Percentiles rank a stretch among this genome's conserved stretches.
phyloP scores from a whole-genome alignment of 345 rosid species.

The Clarkia xantiana region DNA sequence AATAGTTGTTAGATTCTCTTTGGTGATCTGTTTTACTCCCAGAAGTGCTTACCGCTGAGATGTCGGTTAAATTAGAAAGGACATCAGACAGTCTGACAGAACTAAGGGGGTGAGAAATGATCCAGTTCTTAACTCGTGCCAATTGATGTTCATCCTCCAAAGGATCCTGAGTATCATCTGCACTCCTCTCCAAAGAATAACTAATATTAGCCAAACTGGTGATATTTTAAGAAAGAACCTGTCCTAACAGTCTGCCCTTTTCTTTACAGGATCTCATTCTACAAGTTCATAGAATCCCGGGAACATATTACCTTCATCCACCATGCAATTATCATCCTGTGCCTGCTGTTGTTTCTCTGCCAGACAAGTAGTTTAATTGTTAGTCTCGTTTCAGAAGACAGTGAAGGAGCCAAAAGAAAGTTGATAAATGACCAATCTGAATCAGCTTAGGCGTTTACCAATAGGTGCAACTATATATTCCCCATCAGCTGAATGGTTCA shows the following conservation, averaged over 20 bases:
- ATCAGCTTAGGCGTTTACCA: constrained; percentile 32
- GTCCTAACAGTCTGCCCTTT: too few relatives aligned
- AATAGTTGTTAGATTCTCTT: too few relatives aligned
- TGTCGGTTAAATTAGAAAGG: constrained; percentile 70
- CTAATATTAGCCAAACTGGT: not conserved
- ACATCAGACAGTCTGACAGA: constrained; percentile 53
- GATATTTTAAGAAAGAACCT: not conserved
- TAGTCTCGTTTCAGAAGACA: constrained; percentile 5
- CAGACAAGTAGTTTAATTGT: constrained; percentile 13
- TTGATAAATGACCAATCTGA: not conserved
- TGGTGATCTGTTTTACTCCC: too few relatives aligned
- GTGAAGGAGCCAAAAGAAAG: not conserved
- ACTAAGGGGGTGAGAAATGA: constrained; percentile 31
- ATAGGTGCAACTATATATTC: constrained; percentile 46
- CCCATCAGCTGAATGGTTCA: constrained; percentile 42
- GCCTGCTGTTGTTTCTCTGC: constrained; percentile 39
- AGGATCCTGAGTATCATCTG: constrained; percentile 77
- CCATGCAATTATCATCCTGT: constrained; percentile 32
- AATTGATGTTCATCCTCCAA: constrained; percentile 70
- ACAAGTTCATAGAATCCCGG: too few relatives aligned
- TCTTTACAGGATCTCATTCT: too few relatives aligned
- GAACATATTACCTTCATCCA: constrained; percentile 44
- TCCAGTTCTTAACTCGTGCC: constrained; percentile 75
- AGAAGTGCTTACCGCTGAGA: constrained; percentile 45
- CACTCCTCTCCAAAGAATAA: constrained; percentile 9